A percentile compares a stretch with the other conserved stretches of the same genome.
Conservation (phyloP, 306 rosid genomes). For the Cicer chorassanicum region DNA sequence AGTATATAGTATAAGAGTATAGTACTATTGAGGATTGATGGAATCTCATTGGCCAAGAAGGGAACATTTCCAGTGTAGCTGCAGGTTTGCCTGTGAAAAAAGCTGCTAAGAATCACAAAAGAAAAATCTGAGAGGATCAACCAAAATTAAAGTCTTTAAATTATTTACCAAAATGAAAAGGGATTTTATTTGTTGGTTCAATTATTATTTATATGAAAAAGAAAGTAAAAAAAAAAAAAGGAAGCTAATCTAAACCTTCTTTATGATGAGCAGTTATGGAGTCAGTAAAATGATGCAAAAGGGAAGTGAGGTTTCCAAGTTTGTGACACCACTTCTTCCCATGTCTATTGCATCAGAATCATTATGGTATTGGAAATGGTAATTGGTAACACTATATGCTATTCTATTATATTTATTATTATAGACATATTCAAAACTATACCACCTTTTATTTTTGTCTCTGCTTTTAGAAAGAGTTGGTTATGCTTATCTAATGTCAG, state of each 20-base stretch:
- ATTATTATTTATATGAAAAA: slow-evolving; percentile 2
- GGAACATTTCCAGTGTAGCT: slow-evolving; percentile 97
- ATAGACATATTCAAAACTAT: slow-evolving; percentile 60
- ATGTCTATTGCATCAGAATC: slow-evolving; percentile 61
- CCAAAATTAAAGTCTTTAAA: slow-evolving; percentile 47
- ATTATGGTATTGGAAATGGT: slow-evolving; percentile 69
- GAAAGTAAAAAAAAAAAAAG: slow-evolving; percentile 25
- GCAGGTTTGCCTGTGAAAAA: slow-evolving; percentile 84
- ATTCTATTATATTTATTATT: slow-evolving; percentile 12
- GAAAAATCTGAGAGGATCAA: slow-evolving; percentile 64
- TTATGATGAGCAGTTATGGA: slow-evolving; percentile 70
- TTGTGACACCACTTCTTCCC: slow-evolving; percentile 73
- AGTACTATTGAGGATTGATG: slow-evolving; percentile 72
- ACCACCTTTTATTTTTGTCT: slow-evolving; percentile 38
- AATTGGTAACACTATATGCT: slow-evolving; percentile 49
- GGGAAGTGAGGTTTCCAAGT: slow-evolving; percentile 58
- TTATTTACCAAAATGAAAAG: slow-evolving; percentile 52
- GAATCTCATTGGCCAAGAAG: slow-evolving; percentile 96
- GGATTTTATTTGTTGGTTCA: neutral
- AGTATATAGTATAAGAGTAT: slow-evolving; percentile 15
- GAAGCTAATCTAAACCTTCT: slow-evolving; percentile 76
- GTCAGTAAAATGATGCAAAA: slow-evolving; percentile 69
- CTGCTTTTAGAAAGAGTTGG: slow-evolving; percentile 52
- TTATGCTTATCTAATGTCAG: slow-evolving; percentile 59
- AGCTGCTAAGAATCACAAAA: slow-evolving; percentile 87